Percentiles rank a stretch among this genome's conserved stretches.
Evolutionary conservation across 768 basidiomycete species (phyloP).

Genomic region (Podaxis sp.): DNA sequence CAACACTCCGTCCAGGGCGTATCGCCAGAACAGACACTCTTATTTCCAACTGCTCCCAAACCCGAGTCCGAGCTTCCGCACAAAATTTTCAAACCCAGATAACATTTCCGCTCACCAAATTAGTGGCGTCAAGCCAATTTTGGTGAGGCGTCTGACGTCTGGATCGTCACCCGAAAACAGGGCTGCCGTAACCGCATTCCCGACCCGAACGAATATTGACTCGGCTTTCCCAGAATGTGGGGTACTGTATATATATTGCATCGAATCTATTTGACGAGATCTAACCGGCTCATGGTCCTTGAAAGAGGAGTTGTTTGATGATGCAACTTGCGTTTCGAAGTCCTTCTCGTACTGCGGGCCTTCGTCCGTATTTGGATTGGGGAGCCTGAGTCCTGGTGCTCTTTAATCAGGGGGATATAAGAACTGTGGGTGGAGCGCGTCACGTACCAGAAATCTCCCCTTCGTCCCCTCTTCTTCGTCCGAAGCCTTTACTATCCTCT

Average conservation of each 20-base stretch:
- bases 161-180: not conserved
- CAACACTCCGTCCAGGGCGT: not conserved
- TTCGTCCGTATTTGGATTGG: slow-evolving; percentile 1
- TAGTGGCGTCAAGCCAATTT: not conserved
- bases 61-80: not conserved
- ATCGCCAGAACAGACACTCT: not conserved
- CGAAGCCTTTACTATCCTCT: not conserved
- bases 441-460: too few species aligned
- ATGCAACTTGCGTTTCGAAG: not conserved
- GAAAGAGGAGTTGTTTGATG: not conserved
- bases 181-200: not conserved
- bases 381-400: slow-evolving; percentile 10
- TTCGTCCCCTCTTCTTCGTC: not conserved
- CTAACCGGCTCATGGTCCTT: not conserved
- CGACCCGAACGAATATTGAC: not conserved
- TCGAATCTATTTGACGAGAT: not conserved
- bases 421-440: not conserved
- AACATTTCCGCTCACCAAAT: not conserved
- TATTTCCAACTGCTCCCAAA: slow-evolving; percentile 1
- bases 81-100: not conserved
- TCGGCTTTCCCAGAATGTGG: not conserved
- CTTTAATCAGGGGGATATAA: slow-evolving; percentile 1
- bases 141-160: not conserved
- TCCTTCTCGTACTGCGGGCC: slow-evolving; percentile 7
- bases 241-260: not conserved